Base-by-base conservation (phyloP, 2,329 filamentous ascomycete species). In the Ampelomyces quisqualis region DNA sequence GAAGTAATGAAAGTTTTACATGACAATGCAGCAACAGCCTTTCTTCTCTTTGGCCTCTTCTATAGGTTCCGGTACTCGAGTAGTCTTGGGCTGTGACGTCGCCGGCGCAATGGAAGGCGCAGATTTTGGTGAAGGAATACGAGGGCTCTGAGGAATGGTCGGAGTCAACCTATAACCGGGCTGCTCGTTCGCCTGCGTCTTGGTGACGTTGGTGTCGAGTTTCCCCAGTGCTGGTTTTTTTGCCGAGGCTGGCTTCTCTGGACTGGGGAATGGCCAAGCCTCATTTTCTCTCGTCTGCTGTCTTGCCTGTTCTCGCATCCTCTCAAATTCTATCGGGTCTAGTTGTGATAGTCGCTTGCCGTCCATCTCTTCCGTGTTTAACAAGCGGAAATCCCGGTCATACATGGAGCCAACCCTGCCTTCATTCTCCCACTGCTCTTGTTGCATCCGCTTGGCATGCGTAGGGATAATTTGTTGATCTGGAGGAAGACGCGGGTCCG, bases 391-490 rank as follows among this genome's bases (percentile, higher is more conserved):
- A 45, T 95, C 85, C 49, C 82, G 87, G 70, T 95, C 90, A 64
- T 95, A 96, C 18, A 85, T 77, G 44, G 81, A 88, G 3, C 89
- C 89, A 49, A 88, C 87, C 51, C 88, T 89, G 49, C 90, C 90
- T 67, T 96, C 88, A 56, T 84, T 87, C 69, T 94, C 90, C 90
- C 90, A 96, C 67, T 91, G 88, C 68, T 96, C 90, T 71, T 96
- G 91, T 67, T 93, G 88, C 68, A 97, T 78, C 40, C 88, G 80
- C 59, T 86, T 89, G 9, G 93, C 93, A 49, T 97, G 90, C 0
- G 93, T 97, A 1, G 93, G 93, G 8, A 98, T 81, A 38, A 98
- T 83, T 64, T 98, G 93, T 68, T 98, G 88, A 48, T 98, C 93
- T 0, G 90, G 93, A 5, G 93, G 93, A 22, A 98, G 75, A 46